Evolutionary conservation across 352 stramenopile genomes (phyloP).

Genomic region (Globisporangium heterothallicum): DNA sequence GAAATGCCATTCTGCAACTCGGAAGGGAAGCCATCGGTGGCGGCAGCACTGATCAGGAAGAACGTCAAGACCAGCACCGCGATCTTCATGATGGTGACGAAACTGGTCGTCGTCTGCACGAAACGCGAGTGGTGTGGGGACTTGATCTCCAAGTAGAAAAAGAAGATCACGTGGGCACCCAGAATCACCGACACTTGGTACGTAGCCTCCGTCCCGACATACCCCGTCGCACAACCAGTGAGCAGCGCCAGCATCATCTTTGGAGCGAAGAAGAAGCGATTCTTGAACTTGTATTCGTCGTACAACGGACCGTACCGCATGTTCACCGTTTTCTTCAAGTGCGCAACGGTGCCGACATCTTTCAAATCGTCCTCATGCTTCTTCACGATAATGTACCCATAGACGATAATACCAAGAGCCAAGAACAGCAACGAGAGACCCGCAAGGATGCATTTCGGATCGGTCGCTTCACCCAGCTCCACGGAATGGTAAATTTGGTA

Average conservation of each 20-base stretch:
- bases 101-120: slow-evolving; percentile 64
- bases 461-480: slow-evolving; percentile 38
- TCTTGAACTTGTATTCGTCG: slow-evolving; percentile 87
- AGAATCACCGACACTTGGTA: slow-evolving; percentile 55
- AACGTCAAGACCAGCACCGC: slow-evolving; percentile 66
- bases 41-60: slow-evolving; percentile 55
- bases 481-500: slow-evolving; percentile 84
- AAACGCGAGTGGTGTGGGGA: slow-evolving; percentile 67
- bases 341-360: slow-evolving; percentile 68
- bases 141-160: slow-evolving; percentile 69
- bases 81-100: slow-evolving; percentile 78
- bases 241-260: slow-evolving; percentile 73
- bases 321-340: slow-evolving; percentile 81
- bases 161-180: slow-evolving; percentile 53
- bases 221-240: slow-evolving; percentile 55
- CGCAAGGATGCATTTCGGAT: slow-evolving; percentile 65
- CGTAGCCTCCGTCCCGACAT: slow-evolving; percentile 40
- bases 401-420: slow-evolving; percentile 71
- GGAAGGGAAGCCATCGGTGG: slow-evolving; percentile 47
- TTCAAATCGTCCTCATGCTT: slow-evolving; percentile 69
- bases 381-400: slow-evolving; percentile 66
- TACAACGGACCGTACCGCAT: slow-evolving; percentile 79
- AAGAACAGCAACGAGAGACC: slow-evolving; percentile 55
- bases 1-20: slow-evolving; percentile 66
- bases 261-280: slow-evolving; percentile 79